These are phyloP conservation scores for Coemansia sp. DNA, from an alignment of 192 early-diverging fungal species.

Conservation along the genomic window DNA sequence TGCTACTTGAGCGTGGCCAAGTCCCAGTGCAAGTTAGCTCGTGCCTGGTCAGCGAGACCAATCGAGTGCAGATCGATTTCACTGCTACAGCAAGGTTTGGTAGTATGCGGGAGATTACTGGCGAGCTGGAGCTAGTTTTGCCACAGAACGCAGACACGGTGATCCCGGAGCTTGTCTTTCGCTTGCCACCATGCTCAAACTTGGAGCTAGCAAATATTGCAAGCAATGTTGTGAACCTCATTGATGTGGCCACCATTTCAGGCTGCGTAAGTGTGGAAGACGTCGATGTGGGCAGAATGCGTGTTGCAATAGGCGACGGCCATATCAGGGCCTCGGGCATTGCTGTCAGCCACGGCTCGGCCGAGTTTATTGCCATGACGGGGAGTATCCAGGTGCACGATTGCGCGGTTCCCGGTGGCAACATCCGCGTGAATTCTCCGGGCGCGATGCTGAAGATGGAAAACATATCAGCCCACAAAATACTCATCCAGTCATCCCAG, in stretches of 20 bases:
- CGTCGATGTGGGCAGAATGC: background rate
- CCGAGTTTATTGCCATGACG: conserved; percentile 17
- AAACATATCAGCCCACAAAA: background rate
- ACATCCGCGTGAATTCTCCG: conserved; percentile 12
- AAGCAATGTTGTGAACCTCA: background rate
- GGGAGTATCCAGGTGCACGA: conserved; percentile 4
- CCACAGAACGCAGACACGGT: background rate
- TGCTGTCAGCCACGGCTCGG: background rate
- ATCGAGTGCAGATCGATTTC: background rate
- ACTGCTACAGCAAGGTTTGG: background rate
- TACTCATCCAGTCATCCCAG: background rate
- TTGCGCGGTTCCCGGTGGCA: conserved; percentile 3
- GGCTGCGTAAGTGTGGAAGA: conserved; percentile 4
- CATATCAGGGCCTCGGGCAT: conserved; percentile 3
- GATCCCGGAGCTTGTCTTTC: conserved; percentile 8
- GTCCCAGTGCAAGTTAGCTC: background rate
- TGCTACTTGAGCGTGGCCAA: background rate
- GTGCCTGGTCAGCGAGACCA: background rate
- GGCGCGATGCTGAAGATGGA: conserved; percentile 1
- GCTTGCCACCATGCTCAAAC: conserved; percentile 21
- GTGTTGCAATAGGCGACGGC: conserved; percentile 23
- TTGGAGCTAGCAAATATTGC: conserved; percentile 2
- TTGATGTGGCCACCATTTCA: conserved; percentile 25
- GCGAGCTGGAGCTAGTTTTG: background rate
- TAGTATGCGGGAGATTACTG: background rate